Percentiles rank a stretch among this genome's conserved stretches.
phyloP scores from a whole-genome alignment of 1,139 yeast species.

The Pichia sp. region DNA sequence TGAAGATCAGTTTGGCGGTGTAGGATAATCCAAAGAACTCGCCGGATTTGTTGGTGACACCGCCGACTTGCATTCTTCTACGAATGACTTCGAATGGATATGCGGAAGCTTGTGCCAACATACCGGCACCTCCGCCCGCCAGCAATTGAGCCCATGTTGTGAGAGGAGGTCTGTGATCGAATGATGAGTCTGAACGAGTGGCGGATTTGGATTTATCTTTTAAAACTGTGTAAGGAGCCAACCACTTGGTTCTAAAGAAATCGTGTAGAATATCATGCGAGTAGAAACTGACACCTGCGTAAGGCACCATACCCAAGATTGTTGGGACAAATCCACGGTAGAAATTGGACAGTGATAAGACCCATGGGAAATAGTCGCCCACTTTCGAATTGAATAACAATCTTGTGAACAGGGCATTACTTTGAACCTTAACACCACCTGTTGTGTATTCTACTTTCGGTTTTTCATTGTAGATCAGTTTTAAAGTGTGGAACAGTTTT shows the following conservation, averaged over 20 bases:
- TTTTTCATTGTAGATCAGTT: slow-evolving; percentile 58
- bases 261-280: slow-evolving; percentile 93
- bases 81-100: slow-evolving; percentile 96
- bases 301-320: slow-evolving; percentile 92
- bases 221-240: slow-evolving; percentile 59
- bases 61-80: slow-evolving; percentile 95
- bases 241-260: slow-evolving; percentile 57
- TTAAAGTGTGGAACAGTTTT: slow-evolving; percentile 52
- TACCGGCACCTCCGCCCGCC: slow-evolving; percentile 96
- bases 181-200: slow-evolving; percentile 32
- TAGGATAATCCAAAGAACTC: slow-evolving; percentile 52
- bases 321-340: slow-evolving; percentile 96
- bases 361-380: slow-evolving; percentile 29
- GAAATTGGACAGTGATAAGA: slow-evolving; percentile 61
- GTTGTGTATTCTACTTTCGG: slow-evolving; percentile 38
- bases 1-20: slow-evolving; percentile 57
- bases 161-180: slow-evolving; percentile 63
- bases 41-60: slow-evolving; percentile 61
- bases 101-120: slow-evolving; percentile 94
- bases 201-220: slow-evolving; percentile 14
- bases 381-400: slow-evolving; percentile 34
- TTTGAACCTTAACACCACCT: slow-evolving; percentile 23
- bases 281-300: slow-evolving; percentile 96
- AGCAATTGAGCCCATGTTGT: slow-evolving; percentile 87
- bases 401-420: slow-evolving; percentile 35